Evolutionary conservation across 345 rosid species (phyloP).

Genomic region (Punica granatum): DNA sequence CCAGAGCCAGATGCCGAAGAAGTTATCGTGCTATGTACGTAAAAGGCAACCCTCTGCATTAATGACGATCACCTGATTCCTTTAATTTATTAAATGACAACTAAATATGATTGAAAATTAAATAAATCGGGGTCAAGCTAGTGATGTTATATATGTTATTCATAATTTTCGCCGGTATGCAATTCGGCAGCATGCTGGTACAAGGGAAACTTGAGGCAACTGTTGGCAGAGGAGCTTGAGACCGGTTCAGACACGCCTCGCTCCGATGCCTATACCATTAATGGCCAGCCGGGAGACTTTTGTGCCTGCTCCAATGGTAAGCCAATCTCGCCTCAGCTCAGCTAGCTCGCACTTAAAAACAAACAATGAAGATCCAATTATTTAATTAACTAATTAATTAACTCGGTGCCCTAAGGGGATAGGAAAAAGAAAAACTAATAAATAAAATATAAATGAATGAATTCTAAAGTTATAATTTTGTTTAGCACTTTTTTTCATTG

Average conservation of each 20-base stretch:
- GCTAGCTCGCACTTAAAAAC: too few species aligned
- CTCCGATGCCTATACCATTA: constrained; percentile 15
- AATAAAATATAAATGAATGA: too few species aligned
- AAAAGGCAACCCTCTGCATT: too few species aligned
- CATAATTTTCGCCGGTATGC: background rate
- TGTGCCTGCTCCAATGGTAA: constrained; percentile 15
- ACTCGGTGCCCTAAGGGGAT: too few species aligned
- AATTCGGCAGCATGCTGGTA: constrained; percentile 14
- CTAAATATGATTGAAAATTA: background rate
- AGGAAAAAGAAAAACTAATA: too few species aligned
- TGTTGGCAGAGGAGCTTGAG: constrained; percentile 10
- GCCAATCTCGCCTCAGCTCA: too few species aligned
- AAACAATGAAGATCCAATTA: too few species aligned
- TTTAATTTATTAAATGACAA: background rate
- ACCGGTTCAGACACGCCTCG: constrained; percentile 10
- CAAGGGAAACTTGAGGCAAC: constrained; percentile 5
- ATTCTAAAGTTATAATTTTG: too few species aligned
- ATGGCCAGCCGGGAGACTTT: constrained; percentile 20
- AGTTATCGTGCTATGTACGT: constrained; percentile 8
- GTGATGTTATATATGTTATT: background rate
- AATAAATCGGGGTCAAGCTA: too few species aligned
- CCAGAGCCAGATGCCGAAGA: constrained; percentile 9
- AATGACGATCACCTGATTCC: background rate
- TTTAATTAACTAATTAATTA: too few species aligned
- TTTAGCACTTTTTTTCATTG: too few species aligned